Evolutionary conservation across 352 stramenopile genomes (phyloP), one percentile per base, ranked within the genome.

Genomic region (Phytophthora pistaciae): DNA sequence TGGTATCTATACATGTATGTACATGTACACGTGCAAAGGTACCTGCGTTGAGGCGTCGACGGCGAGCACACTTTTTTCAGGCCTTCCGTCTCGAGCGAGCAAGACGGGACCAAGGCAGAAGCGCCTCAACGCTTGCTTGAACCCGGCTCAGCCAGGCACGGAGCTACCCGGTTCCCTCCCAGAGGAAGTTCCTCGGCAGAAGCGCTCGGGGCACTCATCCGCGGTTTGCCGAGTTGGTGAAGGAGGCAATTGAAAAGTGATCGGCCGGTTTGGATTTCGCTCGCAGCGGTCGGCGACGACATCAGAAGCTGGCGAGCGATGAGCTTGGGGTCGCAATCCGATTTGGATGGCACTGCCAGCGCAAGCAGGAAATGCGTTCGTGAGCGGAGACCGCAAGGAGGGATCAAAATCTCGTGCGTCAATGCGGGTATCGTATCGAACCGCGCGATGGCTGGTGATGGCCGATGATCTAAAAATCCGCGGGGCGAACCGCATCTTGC

Each of bases 251-350:
- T 14, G 21, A 23, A 18, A 27, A 33, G 42, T 33, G 40, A 64
- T 44, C 42, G 11, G 40, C 25, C 40, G 9, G 31, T 64, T 20
- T 56, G 42, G 57, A 56, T 44, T 44, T 44, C 36, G 36, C 36
- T n/a, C 36, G 36, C 36, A 42, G 36, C 36, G 13, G 1, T 16
- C 36, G 10, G 13, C 13, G 36, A 13, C 36, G 16, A 44, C 29
- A 68, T 68, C 62, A 68, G 40, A 63, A 63, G 53, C 20, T 63
- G 62, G 63, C 62, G 57, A 38, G 31, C n/a, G n/a, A 31, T 25
- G 18, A 53, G 31, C 33, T 38, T 11, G 11, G 11, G 36, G 36
- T 33, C 29, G 29, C 7, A 33, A 33, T 33, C 29, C 29, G 8
- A 33, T 29, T 29, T 29, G 33, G 33, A 14, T 40, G 10, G 8